Evolutionary conservation across 2,329 filamentous ascomycete genomes (phyloP).

Genomic region (Zymoseptoria crescenta): DNA sequence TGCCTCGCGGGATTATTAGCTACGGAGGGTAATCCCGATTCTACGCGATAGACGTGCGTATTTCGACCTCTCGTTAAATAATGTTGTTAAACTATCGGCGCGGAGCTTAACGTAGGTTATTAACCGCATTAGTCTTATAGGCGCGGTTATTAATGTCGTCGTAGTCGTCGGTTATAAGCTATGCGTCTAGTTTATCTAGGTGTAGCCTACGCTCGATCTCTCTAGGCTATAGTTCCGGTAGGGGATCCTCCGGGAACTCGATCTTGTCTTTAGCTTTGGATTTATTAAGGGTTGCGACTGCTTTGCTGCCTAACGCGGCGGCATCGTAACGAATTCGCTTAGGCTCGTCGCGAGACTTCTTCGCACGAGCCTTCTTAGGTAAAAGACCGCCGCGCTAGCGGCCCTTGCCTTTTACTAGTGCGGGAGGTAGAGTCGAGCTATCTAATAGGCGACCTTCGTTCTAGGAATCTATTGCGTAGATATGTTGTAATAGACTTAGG

Average conservation of each 20-base stretch:
- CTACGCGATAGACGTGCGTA: neutral
- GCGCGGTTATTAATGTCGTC: neutral
- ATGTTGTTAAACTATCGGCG: neutral
- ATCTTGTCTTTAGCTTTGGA: neutral
- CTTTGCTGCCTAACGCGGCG: neutral
- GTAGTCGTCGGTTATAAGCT: neutral
- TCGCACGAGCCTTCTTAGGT: neutral
- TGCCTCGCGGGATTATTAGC: neutral
- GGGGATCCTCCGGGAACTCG: neutral
- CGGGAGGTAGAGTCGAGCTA: no score
- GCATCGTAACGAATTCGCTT: neutral
- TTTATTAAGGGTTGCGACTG: neutral
- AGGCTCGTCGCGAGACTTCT: neutral
- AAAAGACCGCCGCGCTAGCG: neutral
- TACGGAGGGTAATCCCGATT: neutral
- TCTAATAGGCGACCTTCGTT: neutral
- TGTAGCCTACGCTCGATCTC: neutral
- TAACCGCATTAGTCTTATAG: neutral
- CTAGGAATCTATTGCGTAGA: neutral
- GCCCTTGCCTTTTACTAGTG: neutral
- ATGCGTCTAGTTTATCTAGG: neutral
- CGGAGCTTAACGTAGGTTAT: neutral
- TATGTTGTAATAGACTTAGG: neutral
- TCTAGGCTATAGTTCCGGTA: neutral
- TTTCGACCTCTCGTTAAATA: neutral